These are phyloP conservation scores for Scleromitrula shiraiana DNA, from an alignment of 2,329 filamentous ascomycete genomes.

Conservation along the genomic window DNA sequence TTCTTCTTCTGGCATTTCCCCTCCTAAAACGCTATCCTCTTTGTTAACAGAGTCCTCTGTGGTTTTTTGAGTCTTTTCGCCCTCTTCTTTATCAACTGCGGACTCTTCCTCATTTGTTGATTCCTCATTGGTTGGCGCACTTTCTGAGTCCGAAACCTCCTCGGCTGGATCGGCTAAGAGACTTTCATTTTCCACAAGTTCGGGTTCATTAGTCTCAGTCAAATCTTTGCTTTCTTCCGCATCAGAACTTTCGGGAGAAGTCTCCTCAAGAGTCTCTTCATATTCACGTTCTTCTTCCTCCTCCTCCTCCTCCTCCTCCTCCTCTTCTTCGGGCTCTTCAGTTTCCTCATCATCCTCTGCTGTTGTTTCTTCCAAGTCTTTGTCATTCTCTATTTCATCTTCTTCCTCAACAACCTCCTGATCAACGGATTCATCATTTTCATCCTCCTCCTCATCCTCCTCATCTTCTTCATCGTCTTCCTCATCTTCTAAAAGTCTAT, in stretches of 20 bases:
- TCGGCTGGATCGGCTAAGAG: slow-evolving; percentile 16
- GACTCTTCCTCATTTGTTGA: slow-evolving; percentile 1
- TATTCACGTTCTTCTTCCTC: slow-evolving; percentile 4
- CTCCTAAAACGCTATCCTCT: background rate
- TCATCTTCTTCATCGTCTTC: slow-evolving; percentile 9
- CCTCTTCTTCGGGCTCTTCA: background rate
- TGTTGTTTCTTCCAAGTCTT: background rate
- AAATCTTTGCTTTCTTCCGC: slow-evolving; percentile 10
- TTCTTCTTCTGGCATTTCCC: background rate
- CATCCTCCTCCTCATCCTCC: slow-evolving; percentile 5
- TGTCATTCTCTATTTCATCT: slow-evolving; percentile 8
- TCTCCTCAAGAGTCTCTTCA: background rate
- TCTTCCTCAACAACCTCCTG: slow-evolving; percentile 12
- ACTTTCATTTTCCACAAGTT: slow-evolving; percentile 17
- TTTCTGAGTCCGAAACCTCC: background rate
- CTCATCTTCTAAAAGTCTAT: slow-evolving; percentile 11
- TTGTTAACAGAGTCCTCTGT: background rate
- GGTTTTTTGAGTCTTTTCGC: background rate
- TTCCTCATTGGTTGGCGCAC: background rate
- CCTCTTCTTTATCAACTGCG: background rate
- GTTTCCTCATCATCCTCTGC: slow-evolving; percentile 12
- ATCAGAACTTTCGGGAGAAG: background rate
- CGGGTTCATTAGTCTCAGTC: slow-evolving; percentile 14
- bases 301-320: slow-evolving; percentile 1
- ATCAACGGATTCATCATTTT: slow-evolving; percentile 6